These are phyloP conservation scores for Cryphonectria carpinicola DNA, from an alignment of 2,329 filamentous ascomycete genomes.

Conservation along the genomic window DNA sequence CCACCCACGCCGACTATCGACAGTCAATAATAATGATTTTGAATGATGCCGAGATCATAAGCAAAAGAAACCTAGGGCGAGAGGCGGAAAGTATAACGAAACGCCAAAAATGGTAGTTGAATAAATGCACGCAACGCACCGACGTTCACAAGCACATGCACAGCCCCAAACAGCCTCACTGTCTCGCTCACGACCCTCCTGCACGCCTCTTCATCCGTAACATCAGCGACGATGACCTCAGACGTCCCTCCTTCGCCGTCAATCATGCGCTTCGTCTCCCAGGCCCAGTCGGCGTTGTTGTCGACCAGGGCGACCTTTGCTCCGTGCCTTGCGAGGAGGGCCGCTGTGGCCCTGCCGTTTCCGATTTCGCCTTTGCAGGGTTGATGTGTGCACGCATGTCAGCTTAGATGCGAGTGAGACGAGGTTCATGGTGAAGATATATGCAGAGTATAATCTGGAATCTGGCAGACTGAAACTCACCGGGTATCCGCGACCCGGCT, in stretches of 20 bases:
- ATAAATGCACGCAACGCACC: constrained; percentile 21
- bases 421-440: neutral
- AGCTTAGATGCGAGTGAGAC: neutral
- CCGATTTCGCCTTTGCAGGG: constrained; percentile 33
- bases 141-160: constrained; percentile 38
- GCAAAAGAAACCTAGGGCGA: no score
- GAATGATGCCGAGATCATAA: neutral
- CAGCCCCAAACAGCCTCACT: constrained; percentile 32
- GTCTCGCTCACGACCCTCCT: constrained; percentile 32
- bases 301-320: constrained; percentile 36
- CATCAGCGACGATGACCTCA: constrained; percentile 35
- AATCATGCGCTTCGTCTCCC: constrained; percentile 38
- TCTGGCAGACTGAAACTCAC: constrained; percentile 23
- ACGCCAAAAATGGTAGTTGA: no score
- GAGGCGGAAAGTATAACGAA: no score
- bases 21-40: neutral
- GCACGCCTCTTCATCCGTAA: constrained; percentile 34
- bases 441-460: neutral
- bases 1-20: constrained; percentile 39
- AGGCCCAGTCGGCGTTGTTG: constrained; percentile 32
- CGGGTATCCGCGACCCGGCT: constrained; percentile 36
- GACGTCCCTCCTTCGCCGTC: constrained; percentile 35
- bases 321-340: constrained; percentile 37
- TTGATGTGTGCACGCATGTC: neutral
- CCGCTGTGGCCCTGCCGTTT: constrained; percentile 37